Evolutionary conservation across 805 yeast species (phyloP).

Genomic region (baker's yeast (Saccharomyces cerevisiae)): DNA sequence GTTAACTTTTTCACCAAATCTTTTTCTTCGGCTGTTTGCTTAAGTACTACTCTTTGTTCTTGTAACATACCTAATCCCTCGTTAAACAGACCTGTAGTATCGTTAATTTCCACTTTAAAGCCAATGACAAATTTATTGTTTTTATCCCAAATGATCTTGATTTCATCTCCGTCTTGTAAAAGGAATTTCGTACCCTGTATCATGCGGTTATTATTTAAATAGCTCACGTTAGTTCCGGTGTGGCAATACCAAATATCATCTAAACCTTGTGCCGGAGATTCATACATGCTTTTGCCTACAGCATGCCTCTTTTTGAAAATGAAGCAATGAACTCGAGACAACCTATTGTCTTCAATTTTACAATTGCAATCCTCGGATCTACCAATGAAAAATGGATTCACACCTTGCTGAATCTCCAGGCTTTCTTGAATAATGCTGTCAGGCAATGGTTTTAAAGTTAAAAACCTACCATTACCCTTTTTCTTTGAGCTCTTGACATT

Average conservation of each 20-base stretch:
- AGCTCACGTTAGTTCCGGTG: constrained; percentile 71
- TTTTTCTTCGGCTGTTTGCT: constrained; percentile 23
- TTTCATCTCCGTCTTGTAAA: constrained; percentile 54
- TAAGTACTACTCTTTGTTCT: constrained; percentile 10
- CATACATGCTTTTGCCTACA: constrained; percentile 46
- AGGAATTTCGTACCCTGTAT: constrained; percentile 57
- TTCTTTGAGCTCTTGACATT: constrained; percentile 7
- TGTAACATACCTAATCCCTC: constrained; percentile 32
- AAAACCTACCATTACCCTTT: constrained; percentile 45
- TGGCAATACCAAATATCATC: constrained; percentile 78
- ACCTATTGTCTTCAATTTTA: constrained; percentile 58
- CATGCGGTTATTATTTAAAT: constrained; percentile 49
- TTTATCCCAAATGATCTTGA: constrained; percentile 59
- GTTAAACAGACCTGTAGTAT: constrained; percentile 56
- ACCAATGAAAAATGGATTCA: constrained; percentile 64
- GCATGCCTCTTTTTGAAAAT: constrained; percentile 57
- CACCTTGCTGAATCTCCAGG: constrained; percentile 58
- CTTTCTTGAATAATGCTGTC: constrained; percentile 40
- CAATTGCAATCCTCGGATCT: constrained; percentile 56
- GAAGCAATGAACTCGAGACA: constrained; percentile 79
- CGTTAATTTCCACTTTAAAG: constrained; percentile 45
- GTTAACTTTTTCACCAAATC: constrained; percentile 14
- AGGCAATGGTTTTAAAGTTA: constrained; percentile 46
- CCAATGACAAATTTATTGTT: constrained; percentile 44
- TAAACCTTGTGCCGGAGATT: constrained; percentile 64